phyloP scores from a whole-genome alignment of 139 green algal species.

The Deuterostichococcus epilithicus region DNA sequence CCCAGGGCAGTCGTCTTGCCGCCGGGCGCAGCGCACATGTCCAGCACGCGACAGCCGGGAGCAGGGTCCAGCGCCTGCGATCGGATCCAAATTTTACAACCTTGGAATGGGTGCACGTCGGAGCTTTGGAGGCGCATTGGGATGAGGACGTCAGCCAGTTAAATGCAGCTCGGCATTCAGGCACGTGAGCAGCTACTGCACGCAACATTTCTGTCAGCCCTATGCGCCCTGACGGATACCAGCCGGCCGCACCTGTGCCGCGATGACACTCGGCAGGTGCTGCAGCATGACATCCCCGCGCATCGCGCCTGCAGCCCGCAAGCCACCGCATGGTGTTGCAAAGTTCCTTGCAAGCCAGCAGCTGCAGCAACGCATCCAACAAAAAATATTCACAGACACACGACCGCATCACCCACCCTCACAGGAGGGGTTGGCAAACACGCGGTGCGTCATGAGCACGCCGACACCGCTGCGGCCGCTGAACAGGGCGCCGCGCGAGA shows the following conservation, averaged over 20 bases:
- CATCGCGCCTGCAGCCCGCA: slow-evolving; percentile 19
- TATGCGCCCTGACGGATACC: slow-evolving; percentile 12
- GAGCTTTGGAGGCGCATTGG: too few relatives aligned
- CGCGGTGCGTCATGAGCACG: slow-evolving; percentile 50
- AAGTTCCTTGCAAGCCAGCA: too few relatives aligned
- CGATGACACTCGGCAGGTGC: slow-evolving; percentile 71
- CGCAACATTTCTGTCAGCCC: too few relatives aligned
- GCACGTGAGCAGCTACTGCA: too few relatives aligned
- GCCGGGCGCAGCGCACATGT: slow-evolving; percentile 93
- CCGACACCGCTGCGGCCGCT: slow-evolving; percentile 41
- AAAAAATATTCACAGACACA: too few relatives aligned
- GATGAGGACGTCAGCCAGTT: too few relatives aligned
- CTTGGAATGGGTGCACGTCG: too few relatives aligned
- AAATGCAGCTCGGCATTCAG: too few relatives aligned
- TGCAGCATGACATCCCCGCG: slow-evolving; percentile 65
- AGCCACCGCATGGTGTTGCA: neutral
- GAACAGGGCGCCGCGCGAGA: slow-evolving; percentile 72
- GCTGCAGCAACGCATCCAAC: too few relatives aligned
- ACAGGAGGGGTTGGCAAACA: slow-evolving; percentile 55
- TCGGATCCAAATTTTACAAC: too few relatives aligned
- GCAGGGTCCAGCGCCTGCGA: slow-evolving; percentile 54
- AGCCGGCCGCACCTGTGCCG: slow-evolving; percentile 44
- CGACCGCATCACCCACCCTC: too few relatives aligned
- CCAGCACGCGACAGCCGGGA: slow-evolving; percentile 61
- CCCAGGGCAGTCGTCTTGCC: slow-evolving; percentile 89